Conservation (phyloP, 1,284 basidiomycete species). For the Trametes hirsuta region DNA sequence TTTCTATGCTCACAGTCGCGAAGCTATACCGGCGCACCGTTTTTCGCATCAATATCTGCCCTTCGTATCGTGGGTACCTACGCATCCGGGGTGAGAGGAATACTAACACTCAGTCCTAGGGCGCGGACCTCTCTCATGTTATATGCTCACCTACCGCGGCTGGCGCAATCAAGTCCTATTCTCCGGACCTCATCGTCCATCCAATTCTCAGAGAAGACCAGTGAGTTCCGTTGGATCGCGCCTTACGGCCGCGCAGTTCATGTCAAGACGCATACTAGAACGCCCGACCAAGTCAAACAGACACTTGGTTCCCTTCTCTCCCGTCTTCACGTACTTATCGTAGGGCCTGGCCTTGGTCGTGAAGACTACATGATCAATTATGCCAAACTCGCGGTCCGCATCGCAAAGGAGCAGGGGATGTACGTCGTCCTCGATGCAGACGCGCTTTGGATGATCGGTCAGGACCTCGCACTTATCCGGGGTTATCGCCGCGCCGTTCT, state of each 20-base stretch:
- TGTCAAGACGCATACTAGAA: constrained; percentile 33
- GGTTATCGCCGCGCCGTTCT: constrained; percentile 84
- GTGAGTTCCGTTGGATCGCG: constrained; percentile 29
- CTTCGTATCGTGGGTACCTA: constrained; percentile 67
- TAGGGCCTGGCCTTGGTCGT: constrained; percentile 92
- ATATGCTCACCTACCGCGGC: constrained; percentile 94
- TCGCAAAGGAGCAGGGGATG: constrained; percentile 60
- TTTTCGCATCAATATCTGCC: constrained; percentile 89
- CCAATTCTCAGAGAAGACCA: constrained; percentile 75
- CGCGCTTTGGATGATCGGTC: constrained; percentile 79
- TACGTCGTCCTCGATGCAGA: constrained; percentile 95
- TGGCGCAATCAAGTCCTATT: constrained; percentile 93
- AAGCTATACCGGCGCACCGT: constrained; percentile 94
- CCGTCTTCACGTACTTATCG: constrained; percentile 89
- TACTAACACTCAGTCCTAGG: constrained; percentile 47
- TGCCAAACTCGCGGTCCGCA: constrained; percentile 58
- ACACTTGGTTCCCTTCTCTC: constrained; percentile 76
- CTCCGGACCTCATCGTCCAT: constrained; percentile 95
- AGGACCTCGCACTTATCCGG: constrained; percentile 74
- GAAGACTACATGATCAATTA: constrained; percentile 88
- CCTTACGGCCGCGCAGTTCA: background rate
- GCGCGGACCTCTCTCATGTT: constrained; percentile 94
- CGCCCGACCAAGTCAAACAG: constrained; percentile 50
- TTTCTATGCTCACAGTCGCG: background rate
- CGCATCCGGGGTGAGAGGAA: background rate